Base-by-base conservation (phyloP, 106 monocot genomes). In the Dendrobium chrysotoxum region DNA sequence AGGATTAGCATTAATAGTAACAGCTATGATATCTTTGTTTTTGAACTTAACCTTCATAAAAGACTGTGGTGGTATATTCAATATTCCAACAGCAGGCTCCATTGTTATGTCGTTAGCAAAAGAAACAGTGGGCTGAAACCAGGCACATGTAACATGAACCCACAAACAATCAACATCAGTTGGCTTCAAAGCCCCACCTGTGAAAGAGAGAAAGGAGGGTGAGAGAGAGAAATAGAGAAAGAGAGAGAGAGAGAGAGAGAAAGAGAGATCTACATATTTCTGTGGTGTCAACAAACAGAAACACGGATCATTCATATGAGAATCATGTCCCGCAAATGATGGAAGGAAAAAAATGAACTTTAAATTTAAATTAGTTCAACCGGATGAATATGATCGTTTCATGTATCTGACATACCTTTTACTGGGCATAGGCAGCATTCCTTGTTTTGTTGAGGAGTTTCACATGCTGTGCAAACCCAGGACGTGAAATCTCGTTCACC, bases 101-200 rank as follows among this genome's bases (percentile, higher is more conserved):
- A 97, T 97, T 54, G 53, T 81, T 78, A 90, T 89, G 70, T 94
- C 94, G 81, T 86, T 97, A 28, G 92, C 83, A 81, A 97, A 97
- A 79, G 94, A 90, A 20, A 97, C 97, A 84, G 86, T 86, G 53
- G 97, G 94, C 80, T 92, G 97, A 89, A 97, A 97, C 97, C 97
- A 97, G 25, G 97, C 97, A 88, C 97, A 97, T 75, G 97, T 94
- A 53, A 97, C 92, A 85, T 97, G 97, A 21, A 94, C 92, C 97
- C 97, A 97, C 61, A 94, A 75, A 28, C 71, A 79, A 85, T 92
- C 94, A 75, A 91, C 75, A 86, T 92, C 85, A 31, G 97, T 94
- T 64, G 97, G 97, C 86, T 97, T 97, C 85, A 97, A 38, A 73
- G 97, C 97, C 53, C 97, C 97, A 57, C 97, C 94, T 94, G 75